phyloP scores from a whole-genome alignment of 805 yeast genomes.

The Wickerhamiella sergipiensis region DNA sequence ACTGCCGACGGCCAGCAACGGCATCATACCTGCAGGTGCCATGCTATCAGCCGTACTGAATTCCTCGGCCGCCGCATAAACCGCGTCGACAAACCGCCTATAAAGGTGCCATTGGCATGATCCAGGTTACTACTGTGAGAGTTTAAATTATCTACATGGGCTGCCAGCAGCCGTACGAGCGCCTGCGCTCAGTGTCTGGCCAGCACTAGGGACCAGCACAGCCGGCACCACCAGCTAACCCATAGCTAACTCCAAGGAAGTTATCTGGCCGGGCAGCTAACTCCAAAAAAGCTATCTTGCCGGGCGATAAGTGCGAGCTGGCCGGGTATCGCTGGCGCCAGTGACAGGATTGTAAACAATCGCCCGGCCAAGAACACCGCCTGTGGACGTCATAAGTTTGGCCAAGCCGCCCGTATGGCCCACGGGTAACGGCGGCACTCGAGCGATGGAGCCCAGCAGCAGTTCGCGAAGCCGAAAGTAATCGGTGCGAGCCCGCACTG shows the following conservation, averaged over 20 bases:
- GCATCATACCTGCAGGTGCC: too few relatives aligned
- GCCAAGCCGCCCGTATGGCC: conserved; percentile 8
- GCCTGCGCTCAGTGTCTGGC: too few relatives aligned
- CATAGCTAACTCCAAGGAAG: too few relatives aligned
- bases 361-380: conserved; percentile 24
- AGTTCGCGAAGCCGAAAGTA: conserved; percentile 77
- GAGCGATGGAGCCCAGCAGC: conserved; percentile 66
- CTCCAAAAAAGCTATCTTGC: not conserved
- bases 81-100: too few relatives aligned
- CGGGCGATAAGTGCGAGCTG: conserved; percentile 14
- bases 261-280: too few relatives aligned
- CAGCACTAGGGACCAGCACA: too few relatives aligned
- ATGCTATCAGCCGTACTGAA: too few relatives aligned
- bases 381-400: conserved; percentile 22
- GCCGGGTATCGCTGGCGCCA: conserved; percentile 20
- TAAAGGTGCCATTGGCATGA: too few relatives aligned
- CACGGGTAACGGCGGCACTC: conserved; percentile 37
- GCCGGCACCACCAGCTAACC: too few relatives aligned
- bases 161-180: not conserved
- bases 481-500: conserved; percentile 52
- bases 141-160: not conserved
- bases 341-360: conserved; percentile 21
- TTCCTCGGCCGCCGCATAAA: too few relatives aligned
- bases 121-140: too few relatives aligned
- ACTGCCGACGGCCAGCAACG: too few relatives aligned